Base-by-base conservation (phyloP, 352 stramenopile genomes). In the Peronospora tabacina region DNA sequence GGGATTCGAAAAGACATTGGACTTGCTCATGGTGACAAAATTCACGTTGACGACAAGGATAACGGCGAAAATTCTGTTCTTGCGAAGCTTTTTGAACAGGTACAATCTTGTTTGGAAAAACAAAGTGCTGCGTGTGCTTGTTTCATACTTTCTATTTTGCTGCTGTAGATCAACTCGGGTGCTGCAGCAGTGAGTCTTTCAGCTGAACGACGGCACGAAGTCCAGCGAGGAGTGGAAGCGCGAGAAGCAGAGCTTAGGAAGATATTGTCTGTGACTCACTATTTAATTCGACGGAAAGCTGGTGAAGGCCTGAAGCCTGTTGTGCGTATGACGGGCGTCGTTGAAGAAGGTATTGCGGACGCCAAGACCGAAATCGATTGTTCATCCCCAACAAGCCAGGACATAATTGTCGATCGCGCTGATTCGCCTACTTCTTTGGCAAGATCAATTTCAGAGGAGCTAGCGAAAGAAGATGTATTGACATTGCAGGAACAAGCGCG, bases 21-120 rank as follows among this genome's bases (percentile, higher is more conserved):
- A 1, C 76, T 94, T 22, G 72, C 70, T 36, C 82, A 94, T 52
- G 83, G 83, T 66, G 83, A 94, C 55, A 94, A 94, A 58, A 90
- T 94, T 51, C 82, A 94, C 44, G 78, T 94, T 24, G 81, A 90
- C 28, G 81, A 94, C 52, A 85, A 75, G 35, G 67, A 79, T 16
- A 80, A 86, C 51, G 80, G 82, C 3, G 68, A 80, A 40, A 81
- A 82, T 40, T 91, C 81, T 32, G 80, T 91, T 10, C 58, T 94
- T 8, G 80, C 72, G 3, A 90, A 87, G 47, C 68, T 94, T 4
- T 80, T 84, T 29, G 71, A 92, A 19, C 81, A 91, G 70, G 80
- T 91, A 66, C 10, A 11, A 9, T 38, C 52, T 15, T 20, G 8
- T 22, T 7, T 24, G 9, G 5, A n/a, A 29, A 5, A 22, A 7